phyloP scores from a whole-genome alignment of 1,284 basidiomycete species.

The Moesziomyces sp. region DNA sequence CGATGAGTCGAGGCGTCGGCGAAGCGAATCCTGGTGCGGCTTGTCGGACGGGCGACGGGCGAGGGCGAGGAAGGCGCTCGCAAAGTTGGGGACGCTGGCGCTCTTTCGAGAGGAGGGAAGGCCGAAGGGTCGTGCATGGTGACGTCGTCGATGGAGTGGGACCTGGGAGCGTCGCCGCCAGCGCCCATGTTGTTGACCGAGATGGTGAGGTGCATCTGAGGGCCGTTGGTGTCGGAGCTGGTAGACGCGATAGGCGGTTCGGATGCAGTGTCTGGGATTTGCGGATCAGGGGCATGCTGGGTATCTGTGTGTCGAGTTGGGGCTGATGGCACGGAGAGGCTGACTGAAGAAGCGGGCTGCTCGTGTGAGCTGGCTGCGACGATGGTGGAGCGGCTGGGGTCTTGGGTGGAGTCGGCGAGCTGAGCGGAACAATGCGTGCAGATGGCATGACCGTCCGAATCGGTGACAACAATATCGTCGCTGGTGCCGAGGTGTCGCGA shows the following conservation, averaged over 20 bases:
- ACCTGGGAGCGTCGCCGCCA: slow-evolving; percentile 36
- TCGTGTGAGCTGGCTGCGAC: neutral
- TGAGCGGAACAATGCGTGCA: slow-evolving; percentile 37
- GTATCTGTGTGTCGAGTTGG: slow-evolving; percentile 6
- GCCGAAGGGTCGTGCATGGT: slow-evolving; percentile 37
- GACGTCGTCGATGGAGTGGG: slow-evolving; percentile 19
- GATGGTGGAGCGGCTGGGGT: neutral
- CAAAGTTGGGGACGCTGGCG: slow-evolving; percentile 29
- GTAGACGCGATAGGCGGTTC: slow-evolving; percentile 1
- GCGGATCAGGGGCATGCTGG: slow-evolving; percentile 4
- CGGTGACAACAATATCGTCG: slow-evolving; percentile 18
- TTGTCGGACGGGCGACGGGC: slow-evolving; percentile 15
- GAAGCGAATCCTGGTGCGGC: slow-evolving; percentile 39
- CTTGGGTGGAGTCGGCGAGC: slow-evolving; percentile 1
- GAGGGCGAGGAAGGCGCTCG: slow-evolving; percentile 26
- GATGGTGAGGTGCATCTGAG: slow-evolving; percentile 35
- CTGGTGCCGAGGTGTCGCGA: slow-evolving; percentile 31
- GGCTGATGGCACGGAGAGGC: neutral
- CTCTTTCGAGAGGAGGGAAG: slow-evolving; percentile 42
- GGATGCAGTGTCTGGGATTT: neutral
- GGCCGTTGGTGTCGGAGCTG: slow-evolving; percentile 3
- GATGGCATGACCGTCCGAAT: slow-evolving; percentile 36
- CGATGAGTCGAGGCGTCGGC: slow-evolving; percentile 5
- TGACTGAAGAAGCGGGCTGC: neutral
- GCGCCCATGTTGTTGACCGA: slow-evolving; percentile 54